Percentiles rank a stretch among this genome's conserved stretches.
phyloP scores from a whole-genome alignment of 371 early-diverging fungal genomes.

The Mortierella sp. region DNA sequence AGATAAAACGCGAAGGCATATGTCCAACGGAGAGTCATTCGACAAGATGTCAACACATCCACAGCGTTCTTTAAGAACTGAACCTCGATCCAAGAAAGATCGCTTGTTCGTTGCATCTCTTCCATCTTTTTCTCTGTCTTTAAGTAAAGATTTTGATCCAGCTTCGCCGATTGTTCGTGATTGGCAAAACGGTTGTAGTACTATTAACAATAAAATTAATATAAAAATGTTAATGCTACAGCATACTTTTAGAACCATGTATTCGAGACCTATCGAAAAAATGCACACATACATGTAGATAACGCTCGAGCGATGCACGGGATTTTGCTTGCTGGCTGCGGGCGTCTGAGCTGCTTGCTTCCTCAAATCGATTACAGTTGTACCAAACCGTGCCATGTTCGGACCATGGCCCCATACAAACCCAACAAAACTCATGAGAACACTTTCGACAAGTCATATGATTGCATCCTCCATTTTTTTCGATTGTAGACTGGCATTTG shows the following conservation, averaged over 20 bases:
- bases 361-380: constrained; percentile 95
- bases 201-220: constrained; percentile 52
- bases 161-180: constrained; percentile 94
- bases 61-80: constrained; percentile 96
- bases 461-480: constrained; percentile 98
- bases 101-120: constrained; percentile 90
- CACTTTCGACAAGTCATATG: constrained; percentile 95
- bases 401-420: constrained; percentile 90
- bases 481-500: constrained; percentile 94
- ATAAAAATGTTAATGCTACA: not conserved
- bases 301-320: constrained; percentile 91
- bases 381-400: constrained; percentile 96
- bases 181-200: constrained; percentile 98
- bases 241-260: no score
- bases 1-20: constrained; percentile 97
- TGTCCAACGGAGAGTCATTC: constrained; percentile 96
- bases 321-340: constrained; percentile 88
- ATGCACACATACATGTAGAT: constrained; percentile 83
- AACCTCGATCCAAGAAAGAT: constrained; percentile 98
- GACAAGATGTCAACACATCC: constrained; percentile 87
- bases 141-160: constrained; percentile 87
- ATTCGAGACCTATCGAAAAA: not conserved
- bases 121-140: constrained; percentile 97
- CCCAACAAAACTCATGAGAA: constrained; percentile 91
- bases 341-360: constrained; percentile 83